These are phyloP conservation scores for Fagopyrum esculentum DNA, from an alignment of 148 eudicot genomes.

Conservation along the genomic window DNA sequence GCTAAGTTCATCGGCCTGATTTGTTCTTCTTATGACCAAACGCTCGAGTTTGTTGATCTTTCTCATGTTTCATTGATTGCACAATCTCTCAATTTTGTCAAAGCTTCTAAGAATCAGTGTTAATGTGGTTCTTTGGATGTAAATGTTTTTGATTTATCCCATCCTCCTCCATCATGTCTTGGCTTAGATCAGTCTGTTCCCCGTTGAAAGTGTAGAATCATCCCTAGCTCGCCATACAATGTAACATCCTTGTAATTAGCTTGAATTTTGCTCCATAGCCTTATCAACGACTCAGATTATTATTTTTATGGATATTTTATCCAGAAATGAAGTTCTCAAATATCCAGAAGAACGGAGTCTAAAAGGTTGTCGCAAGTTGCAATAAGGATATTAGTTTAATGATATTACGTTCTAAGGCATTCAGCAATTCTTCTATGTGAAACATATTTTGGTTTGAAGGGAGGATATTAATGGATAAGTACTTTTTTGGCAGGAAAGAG, in stretches of 20 bases:
- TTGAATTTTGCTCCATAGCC: not conserved
- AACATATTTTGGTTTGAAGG: no score
- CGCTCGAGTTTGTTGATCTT: not conserved
- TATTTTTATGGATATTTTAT: not conserved
- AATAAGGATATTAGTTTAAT: not conserved
- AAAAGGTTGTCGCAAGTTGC: not conserved
- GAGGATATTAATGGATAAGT: not conserved
- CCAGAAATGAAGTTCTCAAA: not conserved
- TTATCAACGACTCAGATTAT: not conserved
- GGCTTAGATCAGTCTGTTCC: not conserved
- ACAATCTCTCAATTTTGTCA: not conserved
- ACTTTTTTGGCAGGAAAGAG: not conserved
- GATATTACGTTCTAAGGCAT: not conserved
- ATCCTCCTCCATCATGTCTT: not conserved
- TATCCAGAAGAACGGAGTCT: not conserved
- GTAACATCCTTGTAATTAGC: not conserved
- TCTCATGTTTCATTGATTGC: not conserved
- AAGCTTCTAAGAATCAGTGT: not conserved
- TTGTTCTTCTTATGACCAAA: not conserved
- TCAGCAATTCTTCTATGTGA: no score
- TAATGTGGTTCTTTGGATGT: not conserved
- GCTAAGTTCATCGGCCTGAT: not conserved
- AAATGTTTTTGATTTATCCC: not conserved
- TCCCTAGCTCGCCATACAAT: not conserved
- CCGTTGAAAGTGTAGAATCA: not conserved